These are phyloP conservation scores for Fusarium goolgardi DNA, from an alignment of 2,329 filamentous ascomycete genomes.

Conservation along the genomic window DNA sequence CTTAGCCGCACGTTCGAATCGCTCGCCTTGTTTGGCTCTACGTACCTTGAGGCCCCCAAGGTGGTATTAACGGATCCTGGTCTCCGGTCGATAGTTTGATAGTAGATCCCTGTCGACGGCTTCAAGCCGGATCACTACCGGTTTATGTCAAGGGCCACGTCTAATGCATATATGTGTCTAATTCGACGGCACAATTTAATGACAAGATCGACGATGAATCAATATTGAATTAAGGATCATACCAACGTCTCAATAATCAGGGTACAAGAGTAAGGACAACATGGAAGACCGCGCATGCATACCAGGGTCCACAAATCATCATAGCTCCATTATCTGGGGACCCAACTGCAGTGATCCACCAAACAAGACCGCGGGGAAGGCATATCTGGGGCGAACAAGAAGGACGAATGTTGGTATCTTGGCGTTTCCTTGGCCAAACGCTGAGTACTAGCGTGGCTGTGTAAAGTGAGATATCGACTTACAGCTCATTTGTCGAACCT, in stretches of 20 bases:
- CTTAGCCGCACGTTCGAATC: slow-evolving; percentile 27
- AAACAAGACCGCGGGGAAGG: slow-evolving; percentile 26
- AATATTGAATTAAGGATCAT: not conserved
- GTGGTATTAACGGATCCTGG: slow-evolving; percentile 17
- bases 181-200: not conserved
- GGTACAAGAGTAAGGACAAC: slow-evolving; percentile 11
- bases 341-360: slow-evolving; percentile 17
- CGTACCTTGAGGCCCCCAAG: slow-evolving; percentile 15
- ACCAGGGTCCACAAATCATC: slow-evolving; percentile 27
- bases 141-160: slow-evolving; percentile 6
- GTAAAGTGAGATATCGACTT: slow-evolving; percentile 8
- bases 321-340: slow-evolving; percentile 29
- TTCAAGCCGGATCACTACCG: slow-evolving; percentile 20
- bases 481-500: slow-evolving; percentile 31
- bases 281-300: slow-evolving; percentile 24
- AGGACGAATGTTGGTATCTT: not conserved
- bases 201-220: not conserved
- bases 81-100: slow-evolving; percentile 19
- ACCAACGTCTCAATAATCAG: not conserved
- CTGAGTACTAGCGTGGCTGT: slow-evolving; percentile 38
- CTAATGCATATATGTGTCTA: not conserved
- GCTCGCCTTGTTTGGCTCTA: slow-evolving; percentile 14
- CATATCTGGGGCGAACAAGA: slow-evolving; percentile 21
- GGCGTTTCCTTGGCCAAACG: slow-evolving; percentile 22
- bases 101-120: slow-evolving; percentile 27